These are phyloP conservation scores for Pythium rhizo-oryzae DNA, from an alignment of 352 stramenopile species.

Conservation along the genomic window DNA sequence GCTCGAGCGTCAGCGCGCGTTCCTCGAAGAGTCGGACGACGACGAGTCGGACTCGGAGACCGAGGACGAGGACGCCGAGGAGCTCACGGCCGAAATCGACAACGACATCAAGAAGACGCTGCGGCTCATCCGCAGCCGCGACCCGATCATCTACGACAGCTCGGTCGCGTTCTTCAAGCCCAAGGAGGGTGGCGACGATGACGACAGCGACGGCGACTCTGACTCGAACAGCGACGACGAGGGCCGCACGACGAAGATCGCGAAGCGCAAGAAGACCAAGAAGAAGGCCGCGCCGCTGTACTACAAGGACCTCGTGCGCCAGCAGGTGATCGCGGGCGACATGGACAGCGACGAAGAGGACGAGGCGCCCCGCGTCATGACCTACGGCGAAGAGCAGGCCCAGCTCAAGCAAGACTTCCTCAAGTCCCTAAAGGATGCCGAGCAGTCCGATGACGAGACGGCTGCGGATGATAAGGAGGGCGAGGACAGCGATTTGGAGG, in stretches of 20 bases:
- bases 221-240: constrained; percentile 27
- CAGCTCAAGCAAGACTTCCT: constrained; percentile 75
- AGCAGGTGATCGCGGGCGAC: constrained; percentile 92
- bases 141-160: constrained; percentile 93
- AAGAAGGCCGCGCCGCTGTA: constrained; percentile 64
- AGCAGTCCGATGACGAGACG: constrained; percentile 13
- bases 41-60: constrained; percentile 79
- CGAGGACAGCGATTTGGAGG: constrained; percentile 65
- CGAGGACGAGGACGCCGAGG: constrained; percentile 84
- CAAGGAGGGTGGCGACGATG: constrained; percentile 32
- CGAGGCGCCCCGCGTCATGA: constrained; percentile 45
- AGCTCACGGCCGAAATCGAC: constrained; percentile 74
- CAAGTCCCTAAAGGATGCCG: constrained; percentile 39
- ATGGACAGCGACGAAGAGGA: constrained; percentile 62
- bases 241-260: constrained; percentile 2
- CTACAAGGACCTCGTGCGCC: constrained; percentile 96
- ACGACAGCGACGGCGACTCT: constrained; percentile 16
- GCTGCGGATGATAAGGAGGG: constrained; percentile 26
- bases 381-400: constrained; percentile 72
- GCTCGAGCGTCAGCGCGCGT: constrained; percentile 48
- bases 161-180: constrained; percentile 90
- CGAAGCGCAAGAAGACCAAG: constrained; percentile 36
- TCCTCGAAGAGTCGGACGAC: constrained; percentile 47
- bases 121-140: constrained; percentile 89
- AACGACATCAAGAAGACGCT: constrained; percentile 85